Conservation (phyloP, 2,329 filamentous ascomycete genomes). For the Salinomyces thailandicus region DNA sequence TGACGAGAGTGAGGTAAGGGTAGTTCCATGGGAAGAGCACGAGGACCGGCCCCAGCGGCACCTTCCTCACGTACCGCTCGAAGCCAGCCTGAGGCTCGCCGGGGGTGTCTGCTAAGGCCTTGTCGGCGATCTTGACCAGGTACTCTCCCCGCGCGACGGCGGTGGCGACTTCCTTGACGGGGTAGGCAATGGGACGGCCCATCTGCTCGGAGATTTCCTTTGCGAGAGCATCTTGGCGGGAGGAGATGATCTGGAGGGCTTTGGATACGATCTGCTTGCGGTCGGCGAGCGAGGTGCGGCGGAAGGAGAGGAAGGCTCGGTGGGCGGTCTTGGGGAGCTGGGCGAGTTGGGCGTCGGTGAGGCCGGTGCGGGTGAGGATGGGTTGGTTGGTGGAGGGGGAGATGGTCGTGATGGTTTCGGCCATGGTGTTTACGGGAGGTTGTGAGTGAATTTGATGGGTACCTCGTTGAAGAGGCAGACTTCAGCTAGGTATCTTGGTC, state of each 20-base stretch:
- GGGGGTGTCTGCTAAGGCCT: slow-evolving; percentile 66
- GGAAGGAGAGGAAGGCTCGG: slow-evolving; percentile 66
- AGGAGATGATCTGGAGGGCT: slow-evolving; percentile 59
- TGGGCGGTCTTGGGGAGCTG: slow-evolving; percentile 61
- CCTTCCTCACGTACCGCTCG: slow-evolving; percentile 79
- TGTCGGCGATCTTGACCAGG: slow-evolving; percentile 70
- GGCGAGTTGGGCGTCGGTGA: slow-evolving; percentile 59
- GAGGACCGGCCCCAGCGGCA: slow-evolving; percentile 76
- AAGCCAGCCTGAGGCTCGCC: slow-evolving; percentile 81
- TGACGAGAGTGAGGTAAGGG: slow-evolving; percentile 85
- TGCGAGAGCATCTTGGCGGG: slow-evolving; percentile 68
- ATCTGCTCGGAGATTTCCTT: slow-evolving; percentile 87
- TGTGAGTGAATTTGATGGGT: neutral
- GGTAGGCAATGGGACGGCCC: slow-evolving; percentile 84
- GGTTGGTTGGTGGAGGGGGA: slow-evolving; percentile 82
- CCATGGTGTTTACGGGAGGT: neutral
- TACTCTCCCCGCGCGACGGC: slow-evolving; percentile 80
- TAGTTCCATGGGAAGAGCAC: slow-evolving; percentile 97
- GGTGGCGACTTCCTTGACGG: slow-evolving; percentile 71
- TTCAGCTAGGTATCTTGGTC: no score
- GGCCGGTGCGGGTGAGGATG: slow-evolving; percentile 67
- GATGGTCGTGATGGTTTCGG: slow-evolving; percentile 61
- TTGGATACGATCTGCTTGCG: slow-evolving; percentile 72
- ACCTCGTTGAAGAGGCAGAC: no score
- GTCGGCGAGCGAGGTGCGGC: slow-evolving; percentile 61